Conservation (phyloP, 2,329 filamentous ascomycete species). For the Didymella lethalis region DNA sequence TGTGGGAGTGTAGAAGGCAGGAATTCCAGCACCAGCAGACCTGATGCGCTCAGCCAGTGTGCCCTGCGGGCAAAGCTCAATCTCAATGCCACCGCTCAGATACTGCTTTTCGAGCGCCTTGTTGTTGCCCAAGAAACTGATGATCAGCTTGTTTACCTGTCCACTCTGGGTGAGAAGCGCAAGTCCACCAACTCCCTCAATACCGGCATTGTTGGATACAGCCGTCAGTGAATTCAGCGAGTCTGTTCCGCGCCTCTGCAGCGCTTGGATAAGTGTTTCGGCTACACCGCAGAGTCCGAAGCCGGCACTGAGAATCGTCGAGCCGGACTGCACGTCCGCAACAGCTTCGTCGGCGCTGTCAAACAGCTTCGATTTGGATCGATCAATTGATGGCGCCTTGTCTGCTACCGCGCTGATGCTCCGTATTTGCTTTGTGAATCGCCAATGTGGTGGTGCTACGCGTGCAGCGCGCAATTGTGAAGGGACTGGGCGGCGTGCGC, state of each 20-base stretch:
- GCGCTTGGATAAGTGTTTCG: conserved; percentile 50
- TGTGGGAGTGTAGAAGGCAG: conserved; percentile 82
- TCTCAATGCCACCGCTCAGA: conserved; percentile 72
- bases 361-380: conserved; percentile 49
- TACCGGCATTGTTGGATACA: conserved; percentile 82
- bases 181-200: conserved; percentile 70
- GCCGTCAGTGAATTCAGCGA: conserved; percentile 65
- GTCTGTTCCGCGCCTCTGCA: conserved; percentile 41
- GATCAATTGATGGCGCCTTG: conserved; percentile 44
- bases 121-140: conserved; percentile 82
- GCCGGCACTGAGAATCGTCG: conserved; percentile 50
- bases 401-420: conserved; percentile 33
- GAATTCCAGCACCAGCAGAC: conserved; percentile 78
- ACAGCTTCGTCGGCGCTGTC: conserved; percentile 50
- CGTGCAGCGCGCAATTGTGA: conserved; percentile 35
- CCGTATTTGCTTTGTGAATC: conserved; percentile 34
- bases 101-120: conserved; percentile 79
- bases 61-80: conserved; percentile 80
- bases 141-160: conserved; percentile 74
- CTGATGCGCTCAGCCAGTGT: conserved; percentile 75
- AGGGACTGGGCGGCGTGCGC: conserved; percentile 38
- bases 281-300: conserved; percentile 52
- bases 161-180: conserved; percentile 72
- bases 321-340: conserved; percentile 47
- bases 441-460: conserved; percentile 31